phyloP scores from a whole-genome alignment of 1,284 basidiomycete species.

The Boletus smithii region DNA sequence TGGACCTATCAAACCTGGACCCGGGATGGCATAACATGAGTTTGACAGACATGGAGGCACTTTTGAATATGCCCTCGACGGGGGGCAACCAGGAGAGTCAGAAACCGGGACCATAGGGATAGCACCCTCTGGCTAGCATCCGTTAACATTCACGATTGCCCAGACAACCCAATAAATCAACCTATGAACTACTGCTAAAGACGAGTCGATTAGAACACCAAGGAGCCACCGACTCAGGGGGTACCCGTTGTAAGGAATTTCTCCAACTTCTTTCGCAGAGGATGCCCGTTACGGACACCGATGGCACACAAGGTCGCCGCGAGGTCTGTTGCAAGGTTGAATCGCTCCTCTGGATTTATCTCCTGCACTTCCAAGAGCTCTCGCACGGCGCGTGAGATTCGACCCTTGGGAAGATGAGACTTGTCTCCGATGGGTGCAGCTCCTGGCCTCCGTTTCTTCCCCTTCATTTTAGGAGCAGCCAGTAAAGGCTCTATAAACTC shows the following conservation, averaged over 20 bases:
- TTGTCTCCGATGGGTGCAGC: slow-evolving; percentile 32
- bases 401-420: slow-evolving; percentile 52
- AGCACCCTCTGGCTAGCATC: slow-evolving; percentile 1
- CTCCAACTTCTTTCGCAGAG: slow-evolving; percentile 61
- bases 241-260: slow-evolving; percentile 39
- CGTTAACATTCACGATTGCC: not conserved
- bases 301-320: slow-evolving; percentile 47
- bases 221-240: slow-evolving; percentile 9
- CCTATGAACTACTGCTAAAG: slow-evolving; percentile 3
- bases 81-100: slow-evolving; percentile 28
- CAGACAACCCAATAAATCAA: slow-evolving; percentile 7
- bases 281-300: slow-evolving; percentile 61
- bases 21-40: slow-evolving; percentile 35
- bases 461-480: slow-evolving; percentile 59
- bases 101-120: slow-evolving; percentile 21
- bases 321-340: slow-evolving; percentile 47
- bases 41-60: slow-evolving; percentile 34
- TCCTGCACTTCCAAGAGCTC: slow-evolving; percentile 55
- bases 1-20: slow-evolving; percentile 46
- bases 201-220: too few relatives aligned
- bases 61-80: slow-evolving; percentile 27
- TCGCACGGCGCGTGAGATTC: slow-evolving; percentile 63
- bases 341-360: slow-evolving; percentile 45
- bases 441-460: slow-evolving; percentile 44
- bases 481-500: slow-evolving; percentile 69